Conservation (phyloP, 345 rosid genomes). For the Gossypium mustelinum region DNA sequence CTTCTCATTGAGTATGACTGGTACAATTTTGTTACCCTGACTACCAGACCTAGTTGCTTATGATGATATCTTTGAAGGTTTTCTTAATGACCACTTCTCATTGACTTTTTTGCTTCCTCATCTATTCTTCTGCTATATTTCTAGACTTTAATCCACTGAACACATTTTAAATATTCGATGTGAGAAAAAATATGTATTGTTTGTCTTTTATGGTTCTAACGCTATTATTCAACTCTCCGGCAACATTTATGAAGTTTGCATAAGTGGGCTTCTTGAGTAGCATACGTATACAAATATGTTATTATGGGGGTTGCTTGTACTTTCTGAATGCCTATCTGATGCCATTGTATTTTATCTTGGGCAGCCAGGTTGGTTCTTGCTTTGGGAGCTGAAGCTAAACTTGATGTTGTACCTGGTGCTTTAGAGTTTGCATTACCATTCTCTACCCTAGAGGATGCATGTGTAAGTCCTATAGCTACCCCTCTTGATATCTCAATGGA, state of each 20-base stretch:
- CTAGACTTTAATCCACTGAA: not conserved
- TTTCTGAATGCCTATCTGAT: constrained; percentile 18
- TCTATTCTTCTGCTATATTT: not conserved
- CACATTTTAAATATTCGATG: not conserved
- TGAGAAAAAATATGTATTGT: not conserved
- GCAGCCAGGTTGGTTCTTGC: constrained; percentile 99
- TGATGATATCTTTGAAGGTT: not conserved
- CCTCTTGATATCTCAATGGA: not conserved
- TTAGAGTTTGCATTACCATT: constrained; percentile 83
- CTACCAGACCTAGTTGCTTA: not conserved
- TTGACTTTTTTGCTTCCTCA: not conserved
- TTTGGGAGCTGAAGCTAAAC: constrained; percentile 89
- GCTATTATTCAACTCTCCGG: not conserved
- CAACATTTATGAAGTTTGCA: not conserved
- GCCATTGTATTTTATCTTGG: constrained; percentile 41
- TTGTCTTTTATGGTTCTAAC: not conserved
- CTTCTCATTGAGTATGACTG: constrained; percentile 83
- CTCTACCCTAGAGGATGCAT: constrained; percentile 80
- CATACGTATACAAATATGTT: not conserved
- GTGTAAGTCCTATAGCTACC: constrained; percentile 33
- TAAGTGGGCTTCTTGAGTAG: constrained; percentile 9
- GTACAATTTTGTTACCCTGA: constrained; percentile 38
- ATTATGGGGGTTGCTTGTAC: not conserved
- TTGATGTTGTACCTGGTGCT: constrained; percentile 86
- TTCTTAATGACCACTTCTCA: not conserved